Evolutionary conservation across 352 stramenopile genomes (phyloP).

Genomic region (Phytophthora pluvialis): DNA sequence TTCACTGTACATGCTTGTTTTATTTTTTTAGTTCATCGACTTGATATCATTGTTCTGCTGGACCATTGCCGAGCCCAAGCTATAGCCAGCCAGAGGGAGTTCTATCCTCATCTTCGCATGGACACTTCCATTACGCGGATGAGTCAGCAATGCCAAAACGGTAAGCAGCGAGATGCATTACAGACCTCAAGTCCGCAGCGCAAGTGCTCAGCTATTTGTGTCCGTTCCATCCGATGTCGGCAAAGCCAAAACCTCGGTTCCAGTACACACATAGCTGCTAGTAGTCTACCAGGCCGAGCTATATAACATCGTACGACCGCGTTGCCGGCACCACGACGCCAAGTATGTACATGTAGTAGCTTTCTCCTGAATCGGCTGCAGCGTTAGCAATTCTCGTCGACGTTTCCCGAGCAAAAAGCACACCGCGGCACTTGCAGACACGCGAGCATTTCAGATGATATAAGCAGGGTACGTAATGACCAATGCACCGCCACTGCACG

Average conservation of each 20-base stretch:
- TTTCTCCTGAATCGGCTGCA: slow-evolving; percentile 29
- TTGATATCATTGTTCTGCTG: no score
- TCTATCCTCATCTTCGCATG: not conserved
- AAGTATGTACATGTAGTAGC: not conserved
- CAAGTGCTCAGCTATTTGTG: no score
- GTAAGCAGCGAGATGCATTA: not conserved
- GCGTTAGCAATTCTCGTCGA: slow-evolving; percentile 23
- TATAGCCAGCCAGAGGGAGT: no score
- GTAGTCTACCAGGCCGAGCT: not conserved
- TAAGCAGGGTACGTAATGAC: slow-evolving; percentile 11
- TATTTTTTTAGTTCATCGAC: no score
- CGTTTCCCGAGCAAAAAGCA: slow-evolving; percentile 2
- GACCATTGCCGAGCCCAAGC: no score
- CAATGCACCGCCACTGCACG: slow-evolving; percentile 25
- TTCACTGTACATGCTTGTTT: no score
- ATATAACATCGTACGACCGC: not conserved
- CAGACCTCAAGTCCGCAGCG: not conserved
- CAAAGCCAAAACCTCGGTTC: not conserved
- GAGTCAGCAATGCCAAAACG: not conserved
- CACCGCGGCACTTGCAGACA: not conserved
- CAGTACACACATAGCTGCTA: not conserved
- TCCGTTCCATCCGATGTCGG: not conserved
- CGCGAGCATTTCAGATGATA: not conserved
- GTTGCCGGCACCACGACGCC: not conserved
- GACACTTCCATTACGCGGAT: slow-evolving; percentile 1